These are phyloP conservation scores for Xylaria sp. DNA, from an alignment of 2,329 filamentous ascomycete species.

Conservation along the genomic window DNA sequence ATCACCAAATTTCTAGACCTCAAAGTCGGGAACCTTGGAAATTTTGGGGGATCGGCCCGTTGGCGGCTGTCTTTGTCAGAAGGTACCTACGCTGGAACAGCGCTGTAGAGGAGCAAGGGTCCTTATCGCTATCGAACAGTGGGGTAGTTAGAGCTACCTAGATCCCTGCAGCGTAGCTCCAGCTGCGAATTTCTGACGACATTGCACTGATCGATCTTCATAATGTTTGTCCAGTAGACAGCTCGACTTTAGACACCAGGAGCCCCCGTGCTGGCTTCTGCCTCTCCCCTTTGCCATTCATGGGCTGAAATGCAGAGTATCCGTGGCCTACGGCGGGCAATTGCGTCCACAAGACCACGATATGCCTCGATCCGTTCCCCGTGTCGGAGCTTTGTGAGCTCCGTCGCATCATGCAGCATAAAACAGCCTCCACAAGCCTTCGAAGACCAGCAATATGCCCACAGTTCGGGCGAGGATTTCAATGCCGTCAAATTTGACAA, in stretches of 20 bases:
- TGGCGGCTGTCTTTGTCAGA: conserved; percentile 7
- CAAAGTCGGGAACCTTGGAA: conserved; percentile 11
- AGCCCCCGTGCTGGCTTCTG: conserved; percentile 20
- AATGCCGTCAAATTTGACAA: too few species aligned
- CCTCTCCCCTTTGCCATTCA: conserved; percentile 39
- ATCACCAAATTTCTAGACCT: conserved; percentile 36
- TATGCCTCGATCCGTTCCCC: conserved; percentile 8
- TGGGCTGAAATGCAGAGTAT: conserved; percentile 49
- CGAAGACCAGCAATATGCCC: neutral
- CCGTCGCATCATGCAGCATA: neutral
- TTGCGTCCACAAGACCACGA: conserved; percentile 40
- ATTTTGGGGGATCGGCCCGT: conserved; percentile 30
- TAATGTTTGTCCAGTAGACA: neutral
- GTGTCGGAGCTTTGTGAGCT: conserved; percentile 28
- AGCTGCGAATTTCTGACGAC: conserved; percentile 32
- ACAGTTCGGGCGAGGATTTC: too few species aligned
- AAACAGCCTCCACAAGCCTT: conserved; percentile 1
- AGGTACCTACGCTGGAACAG: neutral
- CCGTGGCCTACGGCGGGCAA: conserved; percentile 44
- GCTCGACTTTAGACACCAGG: neutral
- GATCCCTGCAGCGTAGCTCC: conserved; percentile 10
- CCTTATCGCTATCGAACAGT: conserved; percentile 29
- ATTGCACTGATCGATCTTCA: conserved; percentile 18
- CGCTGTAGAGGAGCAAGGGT: neutral
- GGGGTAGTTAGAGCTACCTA: neutral